These are phyloP conservation scores for Nakazawaea wyomingensis DNA, from an alignment of 805 yeast species.

Conservation along the genomic window DNA sequence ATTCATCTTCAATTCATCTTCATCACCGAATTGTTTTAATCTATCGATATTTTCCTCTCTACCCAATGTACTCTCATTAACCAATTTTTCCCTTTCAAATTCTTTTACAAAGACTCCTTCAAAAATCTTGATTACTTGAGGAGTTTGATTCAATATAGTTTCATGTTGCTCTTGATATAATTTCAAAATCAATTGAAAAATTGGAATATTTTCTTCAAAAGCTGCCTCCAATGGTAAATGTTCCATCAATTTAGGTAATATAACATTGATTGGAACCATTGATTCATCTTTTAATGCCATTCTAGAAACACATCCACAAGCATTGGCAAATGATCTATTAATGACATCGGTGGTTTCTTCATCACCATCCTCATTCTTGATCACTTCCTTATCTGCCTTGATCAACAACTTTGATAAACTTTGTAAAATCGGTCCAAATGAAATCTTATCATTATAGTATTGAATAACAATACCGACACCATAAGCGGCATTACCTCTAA, in stretches of 20 bases:
- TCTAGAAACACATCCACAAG: slow-evolving; percentile 96
- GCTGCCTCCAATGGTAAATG: slow-evolving; percentile 87
- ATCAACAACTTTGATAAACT: slow-evolving; percentile 66
- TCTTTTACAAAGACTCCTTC: slow-evolving; percentile 71
- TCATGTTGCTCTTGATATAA: slow-evolving; percentile 63
- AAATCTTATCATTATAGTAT: slow-evolving; percentile 34
- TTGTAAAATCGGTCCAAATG: slow-evolving; percentile 64
- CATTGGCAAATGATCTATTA: slow-evolving; percentile 85
- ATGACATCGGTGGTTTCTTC: slow-evolving; percentile 76
- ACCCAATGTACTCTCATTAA: slow-evolving; percentile 72
- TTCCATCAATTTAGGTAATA: slow-evolving; percentile 65
- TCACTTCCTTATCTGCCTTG: slow-evolving; percentile 70
- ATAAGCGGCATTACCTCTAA: slow-evolving; percentile 91
- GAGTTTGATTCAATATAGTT: slow-evolving; percentile 49
- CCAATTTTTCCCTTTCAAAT: slow-evolving; percentile 63
- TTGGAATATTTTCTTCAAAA: slow-evolving; percentile 88
- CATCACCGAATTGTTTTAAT: slow-evolving; percentile 66
- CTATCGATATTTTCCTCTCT: slow-evolving; percentile 79
- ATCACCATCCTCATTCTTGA: slow-evolving; percentile 56
- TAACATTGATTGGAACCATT: slow-evolving; percentile 71
- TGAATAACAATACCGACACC: slow-evolving; percentile 82
- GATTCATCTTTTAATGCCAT: slow-evolving; percentile 69
- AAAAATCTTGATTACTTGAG: slow-evolving; percentile 61
- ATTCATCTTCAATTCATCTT: slow-evolving; percentile 56
- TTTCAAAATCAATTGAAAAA: slow-evolving; percentile 69